Percentiles rank a stretch among this genome's conserved stretches.
Evolutionary conservation across 352 stramenopile species (phyloP).

Genomic region (Pelagophyceae sp.): DNA sequence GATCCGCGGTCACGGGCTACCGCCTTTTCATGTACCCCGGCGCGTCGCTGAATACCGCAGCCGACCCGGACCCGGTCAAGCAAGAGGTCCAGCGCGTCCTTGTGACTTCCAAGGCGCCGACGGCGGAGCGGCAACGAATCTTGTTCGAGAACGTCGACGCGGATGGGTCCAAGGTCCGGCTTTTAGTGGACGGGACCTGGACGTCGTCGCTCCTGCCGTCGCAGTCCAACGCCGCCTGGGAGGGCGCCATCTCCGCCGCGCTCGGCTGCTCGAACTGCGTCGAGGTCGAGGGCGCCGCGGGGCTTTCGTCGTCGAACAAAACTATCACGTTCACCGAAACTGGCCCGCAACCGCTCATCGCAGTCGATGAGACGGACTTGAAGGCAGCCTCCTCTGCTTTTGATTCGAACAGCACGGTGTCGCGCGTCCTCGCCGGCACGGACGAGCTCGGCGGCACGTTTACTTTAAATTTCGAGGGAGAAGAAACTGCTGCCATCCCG

Average conservation of each 20-base stretch:
- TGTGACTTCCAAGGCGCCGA: slow-evolving; percentile 52
- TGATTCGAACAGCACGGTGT: not conserved
- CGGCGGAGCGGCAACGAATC: slow-evolving; percentile 62
- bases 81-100: slow-evolving; percentile 77
- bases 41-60: slow-evolving; percentile 40
- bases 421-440: not conserved
- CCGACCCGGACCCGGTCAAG: slow-evolving; percentile 50
- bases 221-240: not conserved
- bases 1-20: slow-evolving; percentile 68
- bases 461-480: slow-evolving; percentile 46
- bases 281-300: not conserved
- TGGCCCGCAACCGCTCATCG: not conserved
- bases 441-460: slow-evolving; percentile 45
- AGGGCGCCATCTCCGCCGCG: not conserved
- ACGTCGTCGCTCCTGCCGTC: not conserved
- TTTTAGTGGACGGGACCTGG: not conserved
- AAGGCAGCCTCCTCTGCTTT: not conserved
- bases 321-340: not conserved
- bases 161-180: not conserved
- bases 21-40: slow-evolving; percentile 79
- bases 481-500: slow-evolving; percentile 60
- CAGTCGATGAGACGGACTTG: not conserved
- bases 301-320: not conserved
- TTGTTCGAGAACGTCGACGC: slow-evolving; percentile 33
- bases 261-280: not conserved